A percentile compares a stretch with the other conserved stretches of the same genome.
Conservation (phyloP, 768 basidiomycete species). For the Postia placenta region DNA sequence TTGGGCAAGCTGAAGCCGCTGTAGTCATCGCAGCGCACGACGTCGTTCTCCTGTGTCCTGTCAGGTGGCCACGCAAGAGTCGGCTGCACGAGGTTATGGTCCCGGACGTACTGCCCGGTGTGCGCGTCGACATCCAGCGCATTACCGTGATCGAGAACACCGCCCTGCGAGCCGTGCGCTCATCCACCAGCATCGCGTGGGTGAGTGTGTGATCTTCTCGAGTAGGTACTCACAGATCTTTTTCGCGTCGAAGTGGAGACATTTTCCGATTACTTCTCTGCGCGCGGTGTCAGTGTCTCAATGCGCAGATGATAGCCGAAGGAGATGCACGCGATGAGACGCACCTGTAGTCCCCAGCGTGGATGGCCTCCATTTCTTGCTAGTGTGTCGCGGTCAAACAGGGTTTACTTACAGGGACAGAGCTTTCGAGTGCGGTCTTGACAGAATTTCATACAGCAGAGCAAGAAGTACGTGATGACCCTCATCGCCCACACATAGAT, state of each 20-base stretch:
- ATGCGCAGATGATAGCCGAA: no score
- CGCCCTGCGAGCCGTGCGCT: slow-evolving; percentile 72
- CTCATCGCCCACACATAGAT: slow-evolving; percentile 98
- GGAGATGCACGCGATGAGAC: slow-evolving; percentile 7
- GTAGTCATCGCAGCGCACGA: slow-evolving; percentile 14
- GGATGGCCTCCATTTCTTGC: slow-evolving; percentile 94
- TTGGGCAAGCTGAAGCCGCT: slow-evolving; percentile 8
- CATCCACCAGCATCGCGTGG: slow-evolving; percentile 3
- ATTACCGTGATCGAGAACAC: slow-evolving; percentile 83
- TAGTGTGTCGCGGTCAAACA: slow-evolving; percentile 90
- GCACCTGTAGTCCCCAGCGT: slow-evolving; percentile 78
- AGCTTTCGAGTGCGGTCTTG: no score
- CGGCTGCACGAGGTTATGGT: slow-evolving; percentile 53
- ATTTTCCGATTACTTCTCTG: slow-evolving; percentile 78
- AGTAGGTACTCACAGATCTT: slow-evolving; percentile 66
- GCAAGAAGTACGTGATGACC: slow-evolving; percentile 95
- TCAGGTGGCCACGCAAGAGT: not conserved
- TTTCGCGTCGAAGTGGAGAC: slow-evolving; percentile 87
- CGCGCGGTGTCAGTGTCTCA: slow-evolving; percentile 15
- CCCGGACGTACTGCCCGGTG: slow-evolving; percentile 37
- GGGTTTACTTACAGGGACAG: slow-evolving; percentile 62
- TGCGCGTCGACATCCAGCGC: slow-evolving; percentile 62
- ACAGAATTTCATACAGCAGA: slow-evolving; percentile 43
- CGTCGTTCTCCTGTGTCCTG: slow-evolving; percentile 12
- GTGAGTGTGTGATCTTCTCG: no score